Conservation (phyloP, 805 yeast genomes). For the Saturnispora sekii region DNA sequence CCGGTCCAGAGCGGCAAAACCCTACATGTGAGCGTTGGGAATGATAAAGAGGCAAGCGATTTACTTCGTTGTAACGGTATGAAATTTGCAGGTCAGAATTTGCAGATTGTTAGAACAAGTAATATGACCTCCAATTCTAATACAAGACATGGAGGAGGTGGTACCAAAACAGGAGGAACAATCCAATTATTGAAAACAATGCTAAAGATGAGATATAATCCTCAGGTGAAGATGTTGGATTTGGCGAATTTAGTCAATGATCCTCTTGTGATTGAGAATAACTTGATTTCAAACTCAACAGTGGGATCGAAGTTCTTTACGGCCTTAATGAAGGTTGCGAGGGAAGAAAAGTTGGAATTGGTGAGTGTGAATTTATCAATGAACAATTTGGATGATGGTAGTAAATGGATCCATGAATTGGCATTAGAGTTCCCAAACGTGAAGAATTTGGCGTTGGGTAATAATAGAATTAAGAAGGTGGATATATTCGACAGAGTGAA, state of each 20-base stretch:
- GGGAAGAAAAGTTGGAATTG: slow-evolving; percentile 40
- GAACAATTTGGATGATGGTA: slow-evolving; percentile 56
- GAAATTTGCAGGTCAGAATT: slow-evolving; percentile 64
- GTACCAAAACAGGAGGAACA: slow-evolving; percentile 26
- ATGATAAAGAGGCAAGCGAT: slow-evolving; percentile 45
- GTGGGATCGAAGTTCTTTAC: slow-evolving; percentile 74
- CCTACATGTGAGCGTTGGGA: slow-evolving; percentile 49
- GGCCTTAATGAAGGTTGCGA: slow-evolving; percentile 78
- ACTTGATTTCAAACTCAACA: slow-evolving; percentile 39
- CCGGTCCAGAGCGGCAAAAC: slow-evolving; percentile 41
- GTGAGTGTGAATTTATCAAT: slow-evolving; percentile 62
- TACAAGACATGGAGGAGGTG: not conserved
- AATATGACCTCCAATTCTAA: slow-evolving; percentile 7
- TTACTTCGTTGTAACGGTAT: slow-evolving; percentile 63
- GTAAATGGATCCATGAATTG: slow-evolving; percentile 45
- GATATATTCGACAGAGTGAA: slow-evolving; percentile 65
- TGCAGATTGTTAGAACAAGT: slow-evolving; percentile 37
- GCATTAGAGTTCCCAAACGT: slow-evolving; percentile 68
- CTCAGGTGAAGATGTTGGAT: slow-evolving; percentile 56
- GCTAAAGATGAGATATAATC: slow-evolving; percentile 57
- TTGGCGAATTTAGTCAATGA: slow-evolving; percentile 57
- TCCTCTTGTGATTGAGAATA: slow-evolving; percentile 45
- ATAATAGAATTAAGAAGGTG: slow-evolving; percentile 55
- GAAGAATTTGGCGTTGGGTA: slow-evolving; percentile 69
- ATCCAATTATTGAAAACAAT: slow-evolving; percentile 55